phyloP scores from a whole-genome alignment of 345 rosid species.

The Brassica cretica region DNA sequence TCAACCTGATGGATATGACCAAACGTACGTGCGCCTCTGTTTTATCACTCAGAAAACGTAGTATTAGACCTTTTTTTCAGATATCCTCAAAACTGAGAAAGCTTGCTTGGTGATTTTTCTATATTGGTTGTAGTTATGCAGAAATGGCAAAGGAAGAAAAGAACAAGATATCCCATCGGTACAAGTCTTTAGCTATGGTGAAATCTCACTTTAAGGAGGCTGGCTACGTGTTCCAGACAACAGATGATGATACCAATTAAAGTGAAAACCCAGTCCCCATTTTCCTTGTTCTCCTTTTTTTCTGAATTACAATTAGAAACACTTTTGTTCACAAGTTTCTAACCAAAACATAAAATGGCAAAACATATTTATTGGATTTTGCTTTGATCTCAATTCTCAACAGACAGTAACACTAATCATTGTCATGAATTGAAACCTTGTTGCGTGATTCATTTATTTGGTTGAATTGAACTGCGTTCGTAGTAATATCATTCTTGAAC shows the following conservation, averaged over 20 bases:
- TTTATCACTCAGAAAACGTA: background rate
- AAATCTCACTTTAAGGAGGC: conserved; percentile 73
- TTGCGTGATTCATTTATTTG: background rate
- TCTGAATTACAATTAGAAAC: background rate
- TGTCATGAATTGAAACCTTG: background rate
- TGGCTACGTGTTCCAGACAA: conserved; percentile 53
- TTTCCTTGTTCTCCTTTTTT: background rate
- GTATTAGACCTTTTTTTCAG: background rate
- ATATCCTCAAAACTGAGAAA: background rate
- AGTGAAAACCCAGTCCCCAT: conserved; percentile 6
- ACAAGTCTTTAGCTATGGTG: conserved; percentile 66
- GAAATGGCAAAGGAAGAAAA: conserved; percentile 94
- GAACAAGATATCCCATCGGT: conserved; percentile 92
- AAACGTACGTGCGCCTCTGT: conserved; percentile 68
- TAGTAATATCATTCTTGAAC: background rate
- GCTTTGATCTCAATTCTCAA: background rate
- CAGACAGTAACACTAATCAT: background rate
- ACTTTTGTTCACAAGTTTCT: background rate
- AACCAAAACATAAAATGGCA: background rate
- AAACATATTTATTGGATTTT: background rate
- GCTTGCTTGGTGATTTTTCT: background rate
- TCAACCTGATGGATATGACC: conserved; percentile 84
- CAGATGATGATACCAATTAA: conserved; percentile 29
- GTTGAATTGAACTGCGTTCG: background rate
- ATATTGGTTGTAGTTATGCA: conserved; percentile 54